These are phyloP conservation scores for Annulohypoxylon bovei DNA, from an alignment of 495 filamentous ascomycete species.

Conservation along the genomic window DNA sequence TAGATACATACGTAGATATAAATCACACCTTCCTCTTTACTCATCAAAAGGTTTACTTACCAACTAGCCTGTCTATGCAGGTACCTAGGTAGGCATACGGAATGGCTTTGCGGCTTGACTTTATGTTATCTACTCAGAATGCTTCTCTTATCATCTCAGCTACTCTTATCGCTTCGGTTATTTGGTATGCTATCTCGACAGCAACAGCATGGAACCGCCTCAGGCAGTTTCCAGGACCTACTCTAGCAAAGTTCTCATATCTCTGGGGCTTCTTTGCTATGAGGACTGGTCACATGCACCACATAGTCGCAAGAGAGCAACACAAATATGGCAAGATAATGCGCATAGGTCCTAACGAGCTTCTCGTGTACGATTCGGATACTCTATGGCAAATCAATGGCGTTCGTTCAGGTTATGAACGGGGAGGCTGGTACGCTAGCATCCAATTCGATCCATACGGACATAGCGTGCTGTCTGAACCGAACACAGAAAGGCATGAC, in stretches of 20 bases:
- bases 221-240: constrained; percentile 61
- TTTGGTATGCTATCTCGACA: constrained; percentile 27
- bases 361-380: constrained; percentile 52
- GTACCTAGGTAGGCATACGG: neutral
- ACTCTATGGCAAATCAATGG: constrained; percentile 47
- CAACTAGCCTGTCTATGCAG: no score
- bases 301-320: constrained; percentile 37
- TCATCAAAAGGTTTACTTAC: no score
- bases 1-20: no score
- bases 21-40: no score
- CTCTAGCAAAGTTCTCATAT: constrained; percentile 63
- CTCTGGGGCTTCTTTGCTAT: constrained; percentile 55
- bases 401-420: constrained; percentile 48
- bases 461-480: constrained; percentile 52
- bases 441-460: constrained; percentile 49
- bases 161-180: neutral
- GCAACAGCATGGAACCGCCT: constrained; percentile 45
- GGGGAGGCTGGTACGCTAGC: constrained; percentile 47
- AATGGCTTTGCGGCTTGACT: constrained; percentile 5
- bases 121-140: neutral
- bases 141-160: neutral
- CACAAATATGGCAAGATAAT: constrained; percentile 59
- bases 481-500: constrained; percentile 54
- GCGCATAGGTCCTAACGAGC: constrained; percentile 64
- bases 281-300: constrained; percentile 27